Conservation (phyloP, 2,329 filamentous ascomycete genomes). For the Chrysoporthe deuterocubensis region DNA sequence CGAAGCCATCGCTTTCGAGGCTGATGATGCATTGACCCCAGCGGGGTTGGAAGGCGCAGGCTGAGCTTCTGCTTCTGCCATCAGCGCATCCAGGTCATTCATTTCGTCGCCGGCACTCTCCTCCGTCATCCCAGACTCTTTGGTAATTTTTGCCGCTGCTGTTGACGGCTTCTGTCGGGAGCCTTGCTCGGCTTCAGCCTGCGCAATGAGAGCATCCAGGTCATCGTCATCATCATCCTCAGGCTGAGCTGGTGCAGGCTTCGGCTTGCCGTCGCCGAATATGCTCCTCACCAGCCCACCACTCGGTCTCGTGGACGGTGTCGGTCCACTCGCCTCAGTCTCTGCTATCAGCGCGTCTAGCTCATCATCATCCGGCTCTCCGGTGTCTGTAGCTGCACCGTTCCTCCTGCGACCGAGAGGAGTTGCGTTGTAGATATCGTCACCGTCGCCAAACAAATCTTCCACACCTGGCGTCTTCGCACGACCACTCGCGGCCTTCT, state of each 20-base stretch:
- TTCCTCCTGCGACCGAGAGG: conserved; percentile 37
- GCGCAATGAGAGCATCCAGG: conserved; percentile 42
- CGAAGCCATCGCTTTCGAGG: conserved; percentile 24
- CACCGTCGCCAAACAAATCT: conserved; percentile 46
- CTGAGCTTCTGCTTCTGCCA: conserved; percentile 49
- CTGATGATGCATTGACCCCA: neutral
- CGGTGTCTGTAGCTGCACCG: conserved; percentile 25
- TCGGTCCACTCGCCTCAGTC: conserved; percentile 40
- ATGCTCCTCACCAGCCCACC: conserved; percentile 30
- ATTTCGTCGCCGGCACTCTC: neutral
- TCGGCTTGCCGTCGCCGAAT: conserved; percentile 22
- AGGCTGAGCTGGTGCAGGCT: conserved; percentile 21
- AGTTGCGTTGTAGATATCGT: conserved; percentile 61
- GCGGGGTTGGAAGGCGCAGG: conserved; percentile 10
- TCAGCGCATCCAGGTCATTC: conserved; percentile 57
- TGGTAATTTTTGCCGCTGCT: neutral
- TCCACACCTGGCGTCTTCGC: conserved; percentile 42
- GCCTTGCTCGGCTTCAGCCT: conserved; percentile 32
- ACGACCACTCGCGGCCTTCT: conserved; percentile 35
- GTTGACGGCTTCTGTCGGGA: conserved; percentile 3
- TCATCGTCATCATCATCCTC: conserved; percentile 42
- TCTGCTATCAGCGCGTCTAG: conserved; percentile 59
- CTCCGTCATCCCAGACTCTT: neutral
- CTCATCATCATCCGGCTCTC: conserved; percentile 49
- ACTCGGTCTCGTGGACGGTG: conserved; percentile 18